These are phyloP conservation scores for Penicillium sp. DNA, from an alignment of 2,329 filamentous ascomycete genomes.

Conservation along the genomic window DNA sequence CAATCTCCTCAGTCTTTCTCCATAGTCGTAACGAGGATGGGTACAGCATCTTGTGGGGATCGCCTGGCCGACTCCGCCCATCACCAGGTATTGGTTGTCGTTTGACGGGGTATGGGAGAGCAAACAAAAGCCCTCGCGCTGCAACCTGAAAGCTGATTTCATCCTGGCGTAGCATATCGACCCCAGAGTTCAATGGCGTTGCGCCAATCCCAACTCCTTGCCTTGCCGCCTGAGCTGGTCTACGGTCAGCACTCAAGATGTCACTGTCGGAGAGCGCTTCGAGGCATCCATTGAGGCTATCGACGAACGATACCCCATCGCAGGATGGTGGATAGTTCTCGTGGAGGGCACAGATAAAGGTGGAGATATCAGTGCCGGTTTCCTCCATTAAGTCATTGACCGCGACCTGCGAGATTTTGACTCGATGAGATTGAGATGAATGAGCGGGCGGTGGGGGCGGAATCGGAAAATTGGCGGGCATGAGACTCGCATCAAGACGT, in stretches of 20 bases:
- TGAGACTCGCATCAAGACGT: constrained; percentile 56
- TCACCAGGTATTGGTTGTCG: constrained; percentile 46
- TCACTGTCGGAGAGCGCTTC: constrained; percentile 85
- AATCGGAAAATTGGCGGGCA: constrained; percentile 37
- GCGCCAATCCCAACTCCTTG: constrained; percentile 59
- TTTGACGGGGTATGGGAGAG: constrained; percentile 81
- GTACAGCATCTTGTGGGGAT: constrained; percentile 88
- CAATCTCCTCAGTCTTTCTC: constrained; percentile 77
- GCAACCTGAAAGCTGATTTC: constrained; percentile 93
- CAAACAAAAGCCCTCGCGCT: constrained; percentile 80
- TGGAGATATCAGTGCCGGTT: constrained; percentile 85
- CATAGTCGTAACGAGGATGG: constrained; percentile 80
- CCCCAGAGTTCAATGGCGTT: constrained; percentile 44
- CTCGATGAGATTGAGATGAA: constrained; percentile 57
- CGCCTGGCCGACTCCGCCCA: constrained; percentile 42
- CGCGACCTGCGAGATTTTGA: constrained; percentile 62
- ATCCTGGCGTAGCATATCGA: constrained; percentile 78
- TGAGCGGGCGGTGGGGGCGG: constrained; percentile 60
- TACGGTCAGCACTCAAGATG: constrained; percentile 67
- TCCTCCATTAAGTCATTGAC: constrained; percentile 83
- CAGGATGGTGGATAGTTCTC: constrained; percentile 93
- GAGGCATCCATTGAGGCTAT: constrained; percentile 80
- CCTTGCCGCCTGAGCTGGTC: constrained; percentile 25
- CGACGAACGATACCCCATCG: constrained; percentile 62
- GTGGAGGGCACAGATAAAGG: constrained; percentile 84